A percentile compares a stretch with the other conserved stretches of the same genome.
These are phyloP conservation scores for Sungouiella thailandica DNA, from an alignment of 805 yeast genomes.

Conservation along the genomic window DNA sequence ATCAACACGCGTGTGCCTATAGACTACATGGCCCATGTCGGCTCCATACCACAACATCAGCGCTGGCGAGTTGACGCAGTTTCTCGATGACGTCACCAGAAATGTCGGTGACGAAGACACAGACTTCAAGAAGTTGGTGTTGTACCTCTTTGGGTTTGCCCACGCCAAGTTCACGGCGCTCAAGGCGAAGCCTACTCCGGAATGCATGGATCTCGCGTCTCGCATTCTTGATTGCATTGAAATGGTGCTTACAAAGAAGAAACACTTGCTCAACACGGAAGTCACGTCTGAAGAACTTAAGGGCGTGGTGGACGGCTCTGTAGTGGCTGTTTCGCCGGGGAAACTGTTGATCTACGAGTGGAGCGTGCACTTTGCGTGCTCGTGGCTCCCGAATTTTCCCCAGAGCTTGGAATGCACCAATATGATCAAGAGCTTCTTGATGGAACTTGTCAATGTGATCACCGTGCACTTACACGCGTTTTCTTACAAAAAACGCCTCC, in stretches of 20 bases:
- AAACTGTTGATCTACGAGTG: constrained; percentile 23
- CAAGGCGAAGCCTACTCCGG: constrained; percentile 1
- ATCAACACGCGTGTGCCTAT: too few relatives aligned
- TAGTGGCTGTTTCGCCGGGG: constrained; percentile 1
- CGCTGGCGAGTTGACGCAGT: constrained; percentile 24
- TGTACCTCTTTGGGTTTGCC: constrained; percentile 31
- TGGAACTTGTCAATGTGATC: constrained; percentile 27
- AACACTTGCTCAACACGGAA: constrained; percentile 20
- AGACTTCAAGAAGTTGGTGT: constrained; percentile 31
- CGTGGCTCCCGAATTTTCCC: constrained; percentile 19
- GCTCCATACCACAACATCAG: constrained; percentile 17
- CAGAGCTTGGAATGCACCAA: constrained; percentile 13
- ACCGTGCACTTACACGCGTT: constrained; percentile 25
- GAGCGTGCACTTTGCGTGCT: constrained; percentile 23
- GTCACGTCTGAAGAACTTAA: constrained; percentile 13
- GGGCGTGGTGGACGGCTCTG: constrained; percentile 1
- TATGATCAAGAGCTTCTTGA: constrained; percentile 27
- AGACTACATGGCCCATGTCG: too few relatives aligned
- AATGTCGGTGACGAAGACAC: constrained; percentile 28
- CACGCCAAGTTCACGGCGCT: constrained; percentile 17
- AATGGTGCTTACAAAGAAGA: constrained; percentile 28
- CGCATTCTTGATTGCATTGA: constrained; percentile 27
- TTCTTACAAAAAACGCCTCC: constrained; percentile 19
- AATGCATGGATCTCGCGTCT: constrained; percentile 13
- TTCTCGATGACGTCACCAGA: constrained; percentile 30